Conservation (phyloP, 176 grass and related monocot species). For the Cenchrus americanus region DNA sequence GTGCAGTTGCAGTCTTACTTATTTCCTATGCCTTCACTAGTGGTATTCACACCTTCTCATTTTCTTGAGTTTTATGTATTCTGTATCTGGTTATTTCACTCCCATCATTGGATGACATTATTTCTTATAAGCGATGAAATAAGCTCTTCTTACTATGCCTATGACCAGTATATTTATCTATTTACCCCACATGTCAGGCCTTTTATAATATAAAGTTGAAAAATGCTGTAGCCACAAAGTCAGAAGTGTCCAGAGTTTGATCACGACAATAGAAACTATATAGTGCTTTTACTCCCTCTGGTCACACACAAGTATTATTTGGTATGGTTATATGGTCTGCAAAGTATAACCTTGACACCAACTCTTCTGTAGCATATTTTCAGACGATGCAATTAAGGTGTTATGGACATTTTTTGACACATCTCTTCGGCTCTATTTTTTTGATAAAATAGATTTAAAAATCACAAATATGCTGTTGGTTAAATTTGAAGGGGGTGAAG, state of each 20-base stretch:
- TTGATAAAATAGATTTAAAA: background rate
- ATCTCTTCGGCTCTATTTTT: background rate
- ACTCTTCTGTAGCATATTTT: background rate
- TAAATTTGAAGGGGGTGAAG: background rate
- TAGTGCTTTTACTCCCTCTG: background rate
- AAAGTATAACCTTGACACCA: background rate
- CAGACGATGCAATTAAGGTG: background rate
- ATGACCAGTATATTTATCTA: background rate
- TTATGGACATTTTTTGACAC: background rate
- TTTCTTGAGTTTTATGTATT: background rate
- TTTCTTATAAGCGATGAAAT: background rate
- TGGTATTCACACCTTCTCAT: background rate
- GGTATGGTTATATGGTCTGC: background rate
- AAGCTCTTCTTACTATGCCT: background rate
- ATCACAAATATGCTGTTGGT: background rate
- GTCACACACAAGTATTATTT: background rate
- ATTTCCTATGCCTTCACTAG: background rate
- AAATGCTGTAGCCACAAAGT: background rate
- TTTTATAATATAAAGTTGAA: conserved; percentile 5
- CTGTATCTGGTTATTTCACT: conserved; percentile 16
- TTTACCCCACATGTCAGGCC: background rate
- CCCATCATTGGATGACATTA: background rate
- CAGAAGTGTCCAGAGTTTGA: background rate
- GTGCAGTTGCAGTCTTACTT: background rate
- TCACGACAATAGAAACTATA: background rate